Percentiles rank a stretch among this genome's conserved stretches.
Conservation (phyloP, 768 basidiomycete genomes). For the Lyophyllum shimeji region DNA sequence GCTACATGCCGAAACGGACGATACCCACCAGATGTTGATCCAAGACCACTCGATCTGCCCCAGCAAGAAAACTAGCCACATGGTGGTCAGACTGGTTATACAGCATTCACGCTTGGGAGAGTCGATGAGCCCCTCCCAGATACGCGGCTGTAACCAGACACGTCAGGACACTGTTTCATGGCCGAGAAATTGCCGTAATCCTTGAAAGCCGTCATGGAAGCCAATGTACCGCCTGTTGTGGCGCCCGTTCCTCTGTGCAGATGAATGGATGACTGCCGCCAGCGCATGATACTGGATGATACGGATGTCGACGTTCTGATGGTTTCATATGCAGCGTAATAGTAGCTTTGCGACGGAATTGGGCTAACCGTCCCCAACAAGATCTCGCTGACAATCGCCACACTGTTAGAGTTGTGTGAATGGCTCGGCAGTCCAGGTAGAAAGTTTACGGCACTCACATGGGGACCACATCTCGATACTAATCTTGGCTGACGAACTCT, state of each 20-base stretch:
- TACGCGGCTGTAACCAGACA: slow-evolving; percentile 30
- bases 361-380: slow-evolving; percentile 50
- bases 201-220: slow-evolving; percentile 53
- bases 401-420: slow-evolving; percentile 8
- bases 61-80: slow-evolving; percentile 46
- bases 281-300: slow-evolving; percentile 12
- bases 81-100: slow-evolving; percentile 2
- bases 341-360: slow-evolving; percentile 58
- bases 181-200: slow-evolving; percentile 38
- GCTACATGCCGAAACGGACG: not conserved
- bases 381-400: slow-evolving; percentile 61
- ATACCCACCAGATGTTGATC: slow-evolving; percentile 56
- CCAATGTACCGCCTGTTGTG: slow-evolving; percentile 63
- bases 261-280: slow-evolving; percentile 45
- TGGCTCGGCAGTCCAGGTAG: not conserved
- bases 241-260: slow-evolving; percentile 71
- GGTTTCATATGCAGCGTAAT: slow-evolving; percentile 44
- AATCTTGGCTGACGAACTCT: slow-evolving; percentile 79
- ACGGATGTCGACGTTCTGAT: slow-evolving; percentile 43
- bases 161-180: slow-evolving; percentile 8
- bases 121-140: slow-evolving; percentile 42
- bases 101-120: slow-evolving; percentile 12
- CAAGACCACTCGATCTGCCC: slow-evolving; percentile 59
- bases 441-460: slow-evolving; percentile 23
- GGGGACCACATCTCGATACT: slow-evolving; percentile 33